These are phyloP conservation scores for Epichloe hybrida DNA, from an alignment of 2,329 filamentous ascomycete genomes.

Conservation along the genomic window DNA sequence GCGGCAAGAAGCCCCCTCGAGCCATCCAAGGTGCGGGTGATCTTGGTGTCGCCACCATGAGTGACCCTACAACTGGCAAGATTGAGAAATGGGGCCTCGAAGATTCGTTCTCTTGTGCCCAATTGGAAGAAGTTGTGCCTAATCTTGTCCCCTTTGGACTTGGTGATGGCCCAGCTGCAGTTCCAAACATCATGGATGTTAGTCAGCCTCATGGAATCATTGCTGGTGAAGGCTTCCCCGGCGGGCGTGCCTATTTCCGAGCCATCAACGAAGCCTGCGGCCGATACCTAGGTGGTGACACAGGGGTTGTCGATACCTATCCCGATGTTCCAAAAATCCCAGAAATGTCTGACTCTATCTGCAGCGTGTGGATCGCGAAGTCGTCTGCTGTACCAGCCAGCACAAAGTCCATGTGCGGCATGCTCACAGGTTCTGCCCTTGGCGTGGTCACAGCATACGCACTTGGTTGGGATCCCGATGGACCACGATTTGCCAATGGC, in stretches of 20 bases:
- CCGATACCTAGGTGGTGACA: constrained; percentile 54
- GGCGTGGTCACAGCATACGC: constrained; percentile 76
- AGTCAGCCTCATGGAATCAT: constrained; percentile 75
- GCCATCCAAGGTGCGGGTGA: constrained; percentile 78
- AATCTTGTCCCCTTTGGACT: constrained; percentile 64
- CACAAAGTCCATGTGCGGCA: constrained; percentile 67
- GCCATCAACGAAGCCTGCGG: constrained; percentile 61
- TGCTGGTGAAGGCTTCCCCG: constrained; percentile 75
- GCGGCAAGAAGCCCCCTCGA: constrained; percentile 58
- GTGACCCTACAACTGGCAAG: constrained; percentile 65
- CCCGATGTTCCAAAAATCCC: constrained; percentile 67
- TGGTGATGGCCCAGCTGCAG: constrained; percentile 62
- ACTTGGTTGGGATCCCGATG: constrained; percentile 44
- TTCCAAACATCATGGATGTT: constrained; percentile 81
- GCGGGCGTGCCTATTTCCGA: constrained; percentile 68
- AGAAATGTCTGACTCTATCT: constrained; percentile 55
- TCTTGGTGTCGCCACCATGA: constrained; percentile 62
- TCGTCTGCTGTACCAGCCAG: constrained; percentile 54
- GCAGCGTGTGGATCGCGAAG: constrained; percentile 83
- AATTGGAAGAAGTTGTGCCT: constrained; percentile 65
- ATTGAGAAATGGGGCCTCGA: constrained; percentile 71
- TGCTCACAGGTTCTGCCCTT: constrained; percentile 70
- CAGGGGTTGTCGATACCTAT: constrained; percentile 45
- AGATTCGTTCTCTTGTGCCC: constrained; percentile 60
- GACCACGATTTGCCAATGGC: constrained; percentile 53